phyloP scores from a whole-genome alignment of 805 yeast genomes.

The Kazachstania martiniae region DNA sequence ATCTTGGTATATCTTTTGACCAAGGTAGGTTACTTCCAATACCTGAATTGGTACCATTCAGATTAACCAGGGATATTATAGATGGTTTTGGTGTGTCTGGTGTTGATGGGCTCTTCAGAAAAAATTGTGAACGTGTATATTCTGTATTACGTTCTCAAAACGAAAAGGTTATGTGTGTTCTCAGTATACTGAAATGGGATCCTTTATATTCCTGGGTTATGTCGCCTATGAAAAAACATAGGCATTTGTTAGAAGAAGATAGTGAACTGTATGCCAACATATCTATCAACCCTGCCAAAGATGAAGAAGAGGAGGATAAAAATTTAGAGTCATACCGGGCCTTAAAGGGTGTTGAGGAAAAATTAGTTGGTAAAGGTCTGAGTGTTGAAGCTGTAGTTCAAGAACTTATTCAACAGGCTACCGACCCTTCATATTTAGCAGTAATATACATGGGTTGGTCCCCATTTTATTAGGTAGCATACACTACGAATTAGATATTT shows the following conservation, averaged over 20 bases:
- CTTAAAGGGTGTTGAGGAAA: conserved; percentile 56
- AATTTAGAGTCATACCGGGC: conserved; percentile 76
- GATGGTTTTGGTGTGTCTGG: conserved; percentile 94
- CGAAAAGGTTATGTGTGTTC: conserved; percentile 64
- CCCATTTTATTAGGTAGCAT: conserved; percentile 62
- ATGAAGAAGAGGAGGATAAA: conserved; percentile 2
- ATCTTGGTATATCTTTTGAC: conserved; percentile 92
- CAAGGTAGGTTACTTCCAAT: conserved; percentile 76
- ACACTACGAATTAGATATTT: too few species aligned
- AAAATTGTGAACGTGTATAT: conserved; percentile 64
- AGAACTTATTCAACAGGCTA: conserved; percentile 70
- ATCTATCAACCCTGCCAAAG: not conserved
- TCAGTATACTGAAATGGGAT: conserved; percentile 83
- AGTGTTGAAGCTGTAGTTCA: conserved; percentile 79
- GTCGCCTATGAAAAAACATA: conserved; percentile 57
- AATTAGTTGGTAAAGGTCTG: conserved; percentile 53
- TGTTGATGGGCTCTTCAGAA: conserved; percentile 61
- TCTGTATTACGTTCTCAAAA: conserved; percentile 52
- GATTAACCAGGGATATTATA: conserved; percentile 79
- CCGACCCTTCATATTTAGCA: conserved; percentile 55
- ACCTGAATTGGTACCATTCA: conserved; percentile 90
- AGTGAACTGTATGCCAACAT: conserved; percentile 4
- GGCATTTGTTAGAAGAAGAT: conserved; percentile 22
- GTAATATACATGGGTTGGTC: conserved; percentile 78
- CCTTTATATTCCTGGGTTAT: conserved; percentile 88